Evolutionary conservation across 768 basidiomycete genomes (phyloP), one percentile per base, ranked within the genome.

Genomic region (Coprinopsis sp.): DNA sequence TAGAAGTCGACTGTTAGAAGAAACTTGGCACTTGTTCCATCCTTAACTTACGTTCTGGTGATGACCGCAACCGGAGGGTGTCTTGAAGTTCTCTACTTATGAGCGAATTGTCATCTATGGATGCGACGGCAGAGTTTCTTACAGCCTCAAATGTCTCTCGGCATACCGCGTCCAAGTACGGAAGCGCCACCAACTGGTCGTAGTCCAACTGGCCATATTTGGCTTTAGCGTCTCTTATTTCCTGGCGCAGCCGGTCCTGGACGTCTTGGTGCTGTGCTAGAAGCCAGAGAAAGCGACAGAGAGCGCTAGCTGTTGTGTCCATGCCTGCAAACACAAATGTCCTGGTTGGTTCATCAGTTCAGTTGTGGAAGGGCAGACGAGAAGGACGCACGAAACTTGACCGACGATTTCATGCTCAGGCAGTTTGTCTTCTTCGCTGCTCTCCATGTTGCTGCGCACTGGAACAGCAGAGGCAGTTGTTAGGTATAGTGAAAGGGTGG

Each of bases 201-300:
- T n/a, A n/a, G n/a, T n/a, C n/a, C n/a, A n/a, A n/a, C n/a, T n/a
- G n/a, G n/a, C n/a, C n/a, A n/a, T n/a, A n/a, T n/a, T n/a, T n/a
- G n/a, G n/a, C n/a, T n/a, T n/a, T n/a, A n/a, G n/a, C n/a, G n/a
- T n/a, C n/a, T n/a, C n/a, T n/a, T n/a, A n/a, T n/a, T n/a, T n/a
- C n/a, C n/a, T n/a, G n/a, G n/a, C n/a, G n/a, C n/a, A n/a, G 52
- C 4, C 57, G 60, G 23, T 18, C 46, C 21, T 74, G 61, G 14
- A 67, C 58, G 2, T 64, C 52, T 6, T 64, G 66, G 44, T 74
- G 56, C 57, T 57, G 54, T 14, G 68, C 57, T 27, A 77, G 59
- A 19, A 67, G 46, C 50, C 68, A 74, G 6, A 69, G 50, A 10
- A 59, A 63, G 30, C 63, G 69, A 3, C 64, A 67, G 21, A 76